Evolutionary conservation across 148 eudicot species (phyloP), one percentile per base, ranked within the genome.

Genomic region (Persicaria tinctoria): DNA sequence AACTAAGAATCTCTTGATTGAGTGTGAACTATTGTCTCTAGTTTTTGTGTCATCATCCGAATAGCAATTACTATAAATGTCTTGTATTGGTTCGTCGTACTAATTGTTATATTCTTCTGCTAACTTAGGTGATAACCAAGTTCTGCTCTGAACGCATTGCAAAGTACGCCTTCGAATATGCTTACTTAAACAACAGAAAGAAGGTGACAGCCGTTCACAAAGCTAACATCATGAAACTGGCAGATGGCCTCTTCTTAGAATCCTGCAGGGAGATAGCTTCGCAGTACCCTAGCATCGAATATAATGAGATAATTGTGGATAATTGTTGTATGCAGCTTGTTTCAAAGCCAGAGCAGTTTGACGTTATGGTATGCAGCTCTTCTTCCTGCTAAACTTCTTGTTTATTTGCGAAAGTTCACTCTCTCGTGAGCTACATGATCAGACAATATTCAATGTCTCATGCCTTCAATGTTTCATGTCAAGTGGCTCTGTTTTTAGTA

Each of bases 251-350:
- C 64, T 92, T 92, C 84, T 85, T 92, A 75, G 96, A 92, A 78
- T 92, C 96, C 41, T 92, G 97, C 50, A 86, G 97, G 48, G 97
- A 90, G 83, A 70, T 92, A 47, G 95, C 97, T 11, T 75, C 82
- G 79, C 80, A 82, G 63, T 92, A 92, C 75, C 97, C 97, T 41
- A 73, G 86, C 72, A 92, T 92, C 72, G 81, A 84, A 76, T 92
- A 90, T 80, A 87, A 83, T 70, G 97, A 92, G 84, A 83, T 92
- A 70, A 90, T 92, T 18, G 96, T 92, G 60, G 97, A 92, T 80
- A 92, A 92, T 74, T 92, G 97, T 82, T 92, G 95, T 84, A 92
- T 92, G 97, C 97, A 92, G 77, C 97, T 92, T 68, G 97, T 92
- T 77, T 80, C 91, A 23, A 92, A 80, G 81, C 97, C 97, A 38